A percentile compares a stretch with the other conserved stretches of the same genome.
Conservation (phyloP, 192 early-diverging fungal genomes). For the Coemansia sp. region DNA sequence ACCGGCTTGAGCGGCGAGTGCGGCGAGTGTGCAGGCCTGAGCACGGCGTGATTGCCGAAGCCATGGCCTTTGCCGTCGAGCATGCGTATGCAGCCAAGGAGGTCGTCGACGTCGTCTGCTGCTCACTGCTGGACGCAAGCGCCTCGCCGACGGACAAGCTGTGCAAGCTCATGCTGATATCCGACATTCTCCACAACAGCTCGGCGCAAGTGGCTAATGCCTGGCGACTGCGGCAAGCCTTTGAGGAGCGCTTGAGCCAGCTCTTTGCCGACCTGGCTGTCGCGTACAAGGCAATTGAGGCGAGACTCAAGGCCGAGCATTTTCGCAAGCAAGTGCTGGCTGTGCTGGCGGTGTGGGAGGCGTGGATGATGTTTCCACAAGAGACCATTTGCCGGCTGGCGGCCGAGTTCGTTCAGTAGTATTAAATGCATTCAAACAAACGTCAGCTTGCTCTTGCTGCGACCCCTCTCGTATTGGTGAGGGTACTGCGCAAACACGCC, state of each 20-base stretch:
- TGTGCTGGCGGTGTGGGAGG: slow-evolving; percentile 81
- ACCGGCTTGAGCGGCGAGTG: slow-evolving; percentile 28
- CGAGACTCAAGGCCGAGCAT: slow-evolving; percentile 77
- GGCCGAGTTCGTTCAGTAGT: background rate
- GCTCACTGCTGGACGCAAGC: slow-evolving; percentile 56
- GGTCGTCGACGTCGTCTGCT: slow-evolving; percentile 66
- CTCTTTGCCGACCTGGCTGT: slow-evolving; percentile 70
- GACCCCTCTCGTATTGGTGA: slow-evolving; percentile 62
- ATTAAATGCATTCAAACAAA: slow-evolving; percentile 14
- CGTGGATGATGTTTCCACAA: slow-evolving; percentile 82
- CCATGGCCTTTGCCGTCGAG: slow-evolving; percentile 82
- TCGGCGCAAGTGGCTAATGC: slow-evolving; percentile 75
- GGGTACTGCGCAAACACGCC: slow-evolving; percentile 61
- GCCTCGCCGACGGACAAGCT: slow-evolving; percentile 64
- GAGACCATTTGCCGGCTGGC: slow-evolving; percentile 12
- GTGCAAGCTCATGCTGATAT: slow-evolving; percentile 77
- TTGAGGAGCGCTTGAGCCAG: slow-evolving; percentile 59
- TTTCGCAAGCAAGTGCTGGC: slow-evolving; percentile 62
- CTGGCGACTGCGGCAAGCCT: slow-evolving; percentile 76
- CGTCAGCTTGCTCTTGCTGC: slow-evolving; percentile 22
- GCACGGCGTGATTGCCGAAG: slow-evolving; percentile 62
- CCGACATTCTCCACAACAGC: slow-evolving; percentile 88
- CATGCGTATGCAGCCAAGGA: slow-evolving; percentile 79
- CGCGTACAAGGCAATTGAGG: slow-evolving; percentile 65
- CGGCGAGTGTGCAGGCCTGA: slow-evolving; percentile 7